phyloP scores from a whole-genome alignment of 768 basidiomycete species.

The Suillus subaureus region DNA sequence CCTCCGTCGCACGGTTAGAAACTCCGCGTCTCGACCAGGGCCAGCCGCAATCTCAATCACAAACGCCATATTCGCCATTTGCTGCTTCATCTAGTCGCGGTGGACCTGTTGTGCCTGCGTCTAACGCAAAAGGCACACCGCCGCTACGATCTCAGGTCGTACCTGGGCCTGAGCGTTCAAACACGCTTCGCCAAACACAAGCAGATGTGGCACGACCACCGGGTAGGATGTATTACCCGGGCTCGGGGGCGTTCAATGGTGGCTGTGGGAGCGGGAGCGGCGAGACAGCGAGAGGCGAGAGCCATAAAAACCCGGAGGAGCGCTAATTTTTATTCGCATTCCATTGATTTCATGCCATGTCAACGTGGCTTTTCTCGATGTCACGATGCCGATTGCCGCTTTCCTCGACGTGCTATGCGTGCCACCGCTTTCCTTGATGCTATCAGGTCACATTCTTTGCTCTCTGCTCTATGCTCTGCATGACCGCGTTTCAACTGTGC shows the following conservation, averaged over 20 bases:
- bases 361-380: neutral
- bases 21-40: slow-evolving; percentile 29
- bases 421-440: neutral
- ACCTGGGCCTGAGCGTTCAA: slow-evolving; percentile 2
- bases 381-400: neutral
- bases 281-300: slow-evolving; percentile 22
- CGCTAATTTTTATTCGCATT: slow-evolving; percentile 11
- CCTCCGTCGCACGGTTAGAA: slow-evolving; percentile 53
- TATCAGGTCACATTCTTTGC: slow-evolving; percentile 5
- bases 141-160: slow-evolving; percentile 19
- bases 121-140: slow-evolving; percentile 24
- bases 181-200: slow-evolving; percentile 15
- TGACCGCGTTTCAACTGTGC: slow-evolving; percentile 9
- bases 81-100: slow-evolving; percentile 20
- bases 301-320: slow-evolving; percentile 25
- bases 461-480: slow-evolving; percentile 7
- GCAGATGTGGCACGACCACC: slow-evolving; percentile 22
- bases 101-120: slow-evolving; percentile 14
- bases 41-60: slow-evolving; percentile 5
- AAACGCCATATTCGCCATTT: slow-evolving; percentile 20
- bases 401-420: neutral
- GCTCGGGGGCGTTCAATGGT: slow-evolving; percentile 20
- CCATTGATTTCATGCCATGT: neutral
- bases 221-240: slow-evolving; percentile 20
- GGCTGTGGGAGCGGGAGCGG: slow-evolving; percentile 16